Evolutionary conservation across 495 filamentous ascomycete genomes (phyloP).

Genomic region (Penicillium macrosclerotiorum): DNA sequence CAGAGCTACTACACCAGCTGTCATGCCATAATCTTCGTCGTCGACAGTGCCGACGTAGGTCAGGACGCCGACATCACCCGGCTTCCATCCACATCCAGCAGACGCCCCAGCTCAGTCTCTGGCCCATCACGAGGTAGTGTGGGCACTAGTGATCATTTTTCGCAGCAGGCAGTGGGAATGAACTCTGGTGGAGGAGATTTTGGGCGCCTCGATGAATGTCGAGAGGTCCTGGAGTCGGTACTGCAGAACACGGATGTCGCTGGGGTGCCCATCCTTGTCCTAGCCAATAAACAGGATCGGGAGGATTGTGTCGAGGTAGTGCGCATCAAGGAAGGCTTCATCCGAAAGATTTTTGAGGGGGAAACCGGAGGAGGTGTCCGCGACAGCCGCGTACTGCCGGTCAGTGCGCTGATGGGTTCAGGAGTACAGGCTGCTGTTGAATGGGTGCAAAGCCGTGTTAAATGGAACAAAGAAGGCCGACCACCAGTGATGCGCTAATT

Average conservation of each 20-base stretch:
- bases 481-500: constrained; percentile 89
- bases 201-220: constrained; percentile 80
- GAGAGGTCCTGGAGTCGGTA: constrained; percentile 82
- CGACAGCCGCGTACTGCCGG: constrained; percentile 86
- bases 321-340: constrained; percentile 91
- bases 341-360: constrained; percentile 91
- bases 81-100: constrained; percentile 21
- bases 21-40: constrained; percentile 96
- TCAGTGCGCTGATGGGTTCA: constrained; percentile 85
- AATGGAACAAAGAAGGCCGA: constrained; percentile 91
- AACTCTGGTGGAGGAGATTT: constrained; percentile 50
- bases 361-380: constrained; percentile 80
- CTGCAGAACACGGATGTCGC: constrained; percentile 80
- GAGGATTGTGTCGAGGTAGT: constrained; percentile 98
- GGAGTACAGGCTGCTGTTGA: constrained; percentile 94
- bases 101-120: constrained; percentile 32
- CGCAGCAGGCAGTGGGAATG: constrained; percentile 36
- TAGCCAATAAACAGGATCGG: constrained; percentile 96
- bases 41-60: constrained; percentile 90
- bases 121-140: constrained; percentile 16
- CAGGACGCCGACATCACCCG: constrained; percentile 59
- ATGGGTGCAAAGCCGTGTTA: constrained; percentile 86
- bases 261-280: constrained; percentile 84
- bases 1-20: constrained; percentile 91
- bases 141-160: constrained; percentile 22